Percentiles rank a stretch among this genome's conserved stretches.
Conservation (phyloP, 345 rosid genomes). For the Triadica sebifera region DNA sequence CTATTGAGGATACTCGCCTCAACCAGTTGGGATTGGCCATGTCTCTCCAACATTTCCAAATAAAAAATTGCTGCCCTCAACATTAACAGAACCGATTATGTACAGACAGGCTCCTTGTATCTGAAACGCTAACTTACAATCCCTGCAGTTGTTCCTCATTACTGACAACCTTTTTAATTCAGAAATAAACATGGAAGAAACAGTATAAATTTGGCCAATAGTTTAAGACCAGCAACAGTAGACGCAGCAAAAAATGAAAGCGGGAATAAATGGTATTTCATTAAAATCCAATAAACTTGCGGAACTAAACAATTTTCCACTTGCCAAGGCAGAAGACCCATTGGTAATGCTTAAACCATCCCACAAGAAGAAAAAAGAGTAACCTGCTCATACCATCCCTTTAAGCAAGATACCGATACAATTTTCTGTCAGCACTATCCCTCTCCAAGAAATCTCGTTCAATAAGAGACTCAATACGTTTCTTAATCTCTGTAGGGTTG, state of each 20-base stretch:
- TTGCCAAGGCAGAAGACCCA: conserved; percentile 13
- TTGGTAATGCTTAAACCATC: conserved; percentile 20
- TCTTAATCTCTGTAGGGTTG: conserved; percentile 93
- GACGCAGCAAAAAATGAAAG: neutral
- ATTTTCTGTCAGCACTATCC: conserved; percentile 76
- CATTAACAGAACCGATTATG: no score
- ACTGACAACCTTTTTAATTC: neutral
- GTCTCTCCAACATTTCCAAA: no score
- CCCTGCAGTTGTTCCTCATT: neutral
- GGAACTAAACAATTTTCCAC: conserved; percentile 23
- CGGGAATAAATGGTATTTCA: conserved; percentile 23
- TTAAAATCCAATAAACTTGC: conserved; percentile 23
- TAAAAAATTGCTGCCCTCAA: no score
- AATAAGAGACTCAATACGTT: conserved; percentile 92
- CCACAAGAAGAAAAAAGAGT: conserved; percentile 11
- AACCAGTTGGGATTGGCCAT: no score
- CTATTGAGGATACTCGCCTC: neutral
- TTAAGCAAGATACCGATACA: conserved; percentile 93
- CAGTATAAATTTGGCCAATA: neutral
- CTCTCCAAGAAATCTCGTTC: conserved; percentile 98
- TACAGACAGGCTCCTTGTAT: no score
- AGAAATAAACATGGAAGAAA: neutral
- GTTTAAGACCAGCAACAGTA: conserved; percentile 2
- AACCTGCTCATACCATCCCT: conserved; percentile 12
- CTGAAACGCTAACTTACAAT: neutral